Evolutionary conservation across 208 protist genomes (phyloP).

Genomic region (Spongospora subterranea): DNA sequence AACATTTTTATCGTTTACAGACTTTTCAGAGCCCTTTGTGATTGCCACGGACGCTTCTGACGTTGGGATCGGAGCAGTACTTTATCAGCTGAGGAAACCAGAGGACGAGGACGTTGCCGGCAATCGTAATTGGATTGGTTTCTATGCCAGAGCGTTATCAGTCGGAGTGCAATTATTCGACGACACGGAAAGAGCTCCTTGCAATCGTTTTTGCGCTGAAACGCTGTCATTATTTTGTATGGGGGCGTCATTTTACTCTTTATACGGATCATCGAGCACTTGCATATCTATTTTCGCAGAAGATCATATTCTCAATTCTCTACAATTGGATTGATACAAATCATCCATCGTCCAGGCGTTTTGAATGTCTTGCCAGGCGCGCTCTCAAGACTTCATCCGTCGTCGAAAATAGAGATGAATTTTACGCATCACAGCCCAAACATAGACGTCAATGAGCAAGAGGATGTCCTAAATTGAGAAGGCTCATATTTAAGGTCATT

Average conservation of each 20-base stretch:
- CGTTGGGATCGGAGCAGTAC: background rate
- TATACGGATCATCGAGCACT: background rate
- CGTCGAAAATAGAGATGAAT: background rate
- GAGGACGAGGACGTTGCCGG: background rate
- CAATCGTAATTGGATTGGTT: background rate
- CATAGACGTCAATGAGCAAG: background rate
- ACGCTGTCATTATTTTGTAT: constrained; percentile 1
- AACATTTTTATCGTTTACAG: background rate
- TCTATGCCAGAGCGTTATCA: background rate
- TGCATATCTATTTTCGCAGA: background rate
- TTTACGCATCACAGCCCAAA: background rate
- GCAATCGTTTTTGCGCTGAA: background rate
- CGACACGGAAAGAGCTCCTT: background rate
- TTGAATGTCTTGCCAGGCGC: background rate
- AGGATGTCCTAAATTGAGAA: too few relatives aligned
- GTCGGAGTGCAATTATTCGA: background rate
- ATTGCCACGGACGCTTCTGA: background rate
- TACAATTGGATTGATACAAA: background rate
- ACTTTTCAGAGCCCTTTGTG: background rate
- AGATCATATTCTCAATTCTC: background rate
- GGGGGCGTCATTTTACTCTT: background rate
- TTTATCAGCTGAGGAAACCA: background rate
- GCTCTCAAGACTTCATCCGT: background rate
- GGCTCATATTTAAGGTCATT: background rate
- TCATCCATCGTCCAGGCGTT: background rate